phyloP scores from a whole-genome alignment of 2,329 filamentous ascomycete genomes.

The Phaeosphaeria sp. region DNA sequence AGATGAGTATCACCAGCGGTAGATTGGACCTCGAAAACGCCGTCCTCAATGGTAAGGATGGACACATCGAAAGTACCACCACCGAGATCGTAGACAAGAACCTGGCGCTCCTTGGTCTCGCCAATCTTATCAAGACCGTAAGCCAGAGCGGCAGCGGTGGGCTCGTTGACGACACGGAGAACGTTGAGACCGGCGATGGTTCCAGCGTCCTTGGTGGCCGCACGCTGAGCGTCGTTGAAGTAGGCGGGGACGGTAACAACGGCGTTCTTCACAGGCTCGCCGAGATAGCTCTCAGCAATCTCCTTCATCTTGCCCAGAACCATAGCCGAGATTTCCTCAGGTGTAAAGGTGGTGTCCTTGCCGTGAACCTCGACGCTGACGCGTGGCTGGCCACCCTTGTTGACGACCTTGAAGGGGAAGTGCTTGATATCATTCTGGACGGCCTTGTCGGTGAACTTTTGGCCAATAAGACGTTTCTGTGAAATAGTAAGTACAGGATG shows the following conservation, averaged over 20 bases:
- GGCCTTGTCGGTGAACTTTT: slow-evolving; percentile 64
- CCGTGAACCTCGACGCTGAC: slow-evolving; percentile 76
- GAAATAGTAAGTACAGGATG: slow-evolving; percentile 36
- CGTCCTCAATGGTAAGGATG: slow-evolving; percentile 85
- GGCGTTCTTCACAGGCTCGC: slow-evolving; percentile 83
- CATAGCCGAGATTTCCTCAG: slow-evolving; percentile 82
- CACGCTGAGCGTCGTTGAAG: slow-evolving; percentile 98
- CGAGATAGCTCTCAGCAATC: slow-evolving; percentile 78
- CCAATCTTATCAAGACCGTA: slow-evolving; percentile 71
- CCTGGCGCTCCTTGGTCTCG: slow-evolving; percentile 48
- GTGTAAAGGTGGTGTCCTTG: slow-evolving; percentile 74
- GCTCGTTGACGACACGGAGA: slow-evolving; percentile 95
- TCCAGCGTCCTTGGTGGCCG: slow-evolving; percentile 95
- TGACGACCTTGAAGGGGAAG: slow-evolving; percentile 94
- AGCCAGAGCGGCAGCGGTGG: slow-evolving; percentile 92
- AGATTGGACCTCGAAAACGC: slow-evolving; percentile 92
- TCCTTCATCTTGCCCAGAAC: slow-evolving; percentile 75
- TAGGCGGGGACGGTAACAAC: slow-evolving; percentile 96
- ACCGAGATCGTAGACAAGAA: slow-evolving; percentile 52
- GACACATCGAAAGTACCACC: slow-evolving; percentile 57
- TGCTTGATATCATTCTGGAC: slow-evolving; percentile 95
- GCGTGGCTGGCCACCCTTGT: slow-evolving; percentile 88
- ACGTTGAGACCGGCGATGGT: slow-evolving; percentile 92
- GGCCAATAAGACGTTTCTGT: slow-evolving; percentile 59
- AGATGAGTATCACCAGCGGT: slow-evolving; percentile 97